A percentile compares a stretch with the other conserved stretches of the same genome.
These are phyloP conservation scores for Linum tenue DNA, from an alignment of 345 rosid species.

Conservation along the genomic window DNA sequence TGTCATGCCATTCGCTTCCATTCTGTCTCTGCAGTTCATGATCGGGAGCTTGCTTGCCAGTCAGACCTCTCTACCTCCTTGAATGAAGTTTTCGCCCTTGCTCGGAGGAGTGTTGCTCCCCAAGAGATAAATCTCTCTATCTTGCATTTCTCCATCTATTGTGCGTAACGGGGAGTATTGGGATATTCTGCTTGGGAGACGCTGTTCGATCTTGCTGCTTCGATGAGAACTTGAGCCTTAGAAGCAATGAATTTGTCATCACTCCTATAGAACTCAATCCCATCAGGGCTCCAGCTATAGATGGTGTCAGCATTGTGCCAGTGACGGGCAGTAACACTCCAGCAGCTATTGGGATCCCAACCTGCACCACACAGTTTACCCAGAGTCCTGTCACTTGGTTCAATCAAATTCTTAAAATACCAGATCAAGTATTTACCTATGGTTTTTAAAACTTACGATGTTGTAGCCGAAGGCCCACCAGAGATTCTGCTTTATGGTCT, in stretches of 20 bases:
- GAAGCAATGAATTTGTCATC: constrained; percentile 76
- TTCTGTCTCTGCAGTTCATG: neutral
- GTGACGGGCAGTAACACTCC: constrained; percentile 74
- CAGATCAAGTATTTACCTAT: neutral
- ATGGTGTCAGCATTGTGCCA: constrained; percentile 86
- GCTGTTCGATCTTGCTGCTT: constrained; percentile 23
- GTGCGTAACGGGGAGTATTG: constrained; percentile 12
- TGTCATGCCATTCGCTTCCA: too few species aligned
- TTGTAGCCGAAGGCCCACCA: constrained; percentile 99
- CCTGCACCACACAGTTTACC: constrained; percentile 24
- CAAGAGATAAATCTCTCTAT: too few species aligned
- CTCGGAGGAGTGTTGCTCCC: too few species aligned
- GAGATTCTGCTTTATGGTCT: constrained; percentile 92
- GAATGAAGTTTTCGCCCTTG: too few species aligned
- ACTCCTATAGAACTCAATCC: constrained; percentile 93
- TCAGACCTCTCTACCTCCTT: too few species aligned
- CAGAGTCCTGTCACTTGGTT: too few species aligned
- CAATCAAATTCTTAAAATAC: neutral
- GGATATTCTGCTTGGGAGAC: constrained; percentile 3
- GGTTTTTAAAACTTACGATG: constrained; percentile 48
- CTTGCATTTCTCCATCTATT: constrained; percentile 11
- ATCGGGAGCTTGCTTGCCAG: neutral
- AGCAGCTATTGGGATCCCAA: constrained; percentile 90
- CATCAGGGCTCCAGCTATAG: constrained; percentile 95
- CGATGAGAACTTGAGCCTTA: constrained; percentile 54